Percentiles rank a stretch among this genome's conserved stretches.
Evolutionary conservation across 768 basidiomycete genomes (phyloP).

Genomic region (Leucosporidium creatinivorum): DNA sequence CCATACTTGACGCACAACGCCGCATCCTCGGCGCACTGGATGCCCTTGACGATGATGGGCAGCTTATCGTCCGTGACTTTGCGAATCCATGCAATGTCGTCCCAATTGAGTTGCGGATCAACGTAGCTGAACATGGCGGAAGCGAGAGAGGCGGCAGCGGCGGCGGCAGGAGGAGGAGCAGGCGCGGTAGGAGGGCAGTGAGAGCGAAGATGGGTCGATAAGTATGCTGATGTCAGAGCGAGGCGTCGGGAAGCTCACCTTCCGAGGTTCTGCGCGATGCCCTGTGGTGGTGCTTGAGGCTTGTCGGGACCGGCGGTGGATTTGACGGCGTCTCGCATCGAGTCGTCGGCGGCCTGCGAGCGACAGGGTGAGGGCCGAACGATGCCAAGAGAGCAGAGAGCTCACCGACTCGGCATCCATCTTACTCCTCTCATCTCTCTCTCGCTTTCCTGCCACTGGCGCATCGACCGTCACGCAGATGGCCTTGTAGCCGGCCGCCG

Average conservation of each 20-base stretch:
- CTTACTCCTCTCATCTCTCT: constrained; percentile 41
- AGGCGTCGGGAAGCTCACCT: constrained; percentile 12
- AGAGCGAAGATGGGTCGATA: neutral
- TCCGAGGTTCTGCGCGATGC: constrained; percentile 17
- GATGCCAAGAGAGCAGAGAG: neutral
- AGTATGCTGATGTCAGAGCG: neutral
- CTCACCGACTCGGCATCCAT: constrained; percentile 29
- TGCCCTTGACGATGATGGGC: constrained; percentile 44
- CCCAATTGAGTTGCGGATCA: constrained; percentile 24
- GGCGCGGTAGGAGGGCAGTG: neutral
- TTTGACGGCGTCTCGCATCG: constrained; percentile 17
- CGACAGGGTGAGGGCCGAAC: neutral
- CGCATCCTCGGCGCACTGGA: constrained; percentile 55
- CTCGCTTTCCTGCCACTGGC: constrained; percentile 70
- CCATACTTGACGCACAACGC: constrained; percentile 74
- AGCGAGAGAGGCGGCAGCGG: constrained; percentile 24
- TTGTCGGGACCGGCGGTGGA: constrained; percentile 11
- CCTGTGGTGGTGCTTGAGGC: constrained; percentile 6
- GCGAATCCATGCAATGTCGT: constrained; percentile 29
- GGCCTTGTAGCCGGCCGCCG: constrained; percentile 65
- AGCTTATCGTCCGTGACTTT: constrained; percentile 35
- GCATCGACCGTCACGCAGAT: constrained; percentile 91
- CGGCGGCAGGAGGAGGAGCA: neutral
- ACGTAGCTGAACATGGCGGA: constrained; percentile 34
- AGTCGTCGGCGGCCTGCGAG: constrained; percentile 13